Evolutionary conservation across 2,329 filamentous ascomycete species (phyloP).

Genomic region (Penicillium crustosum): DNA sequence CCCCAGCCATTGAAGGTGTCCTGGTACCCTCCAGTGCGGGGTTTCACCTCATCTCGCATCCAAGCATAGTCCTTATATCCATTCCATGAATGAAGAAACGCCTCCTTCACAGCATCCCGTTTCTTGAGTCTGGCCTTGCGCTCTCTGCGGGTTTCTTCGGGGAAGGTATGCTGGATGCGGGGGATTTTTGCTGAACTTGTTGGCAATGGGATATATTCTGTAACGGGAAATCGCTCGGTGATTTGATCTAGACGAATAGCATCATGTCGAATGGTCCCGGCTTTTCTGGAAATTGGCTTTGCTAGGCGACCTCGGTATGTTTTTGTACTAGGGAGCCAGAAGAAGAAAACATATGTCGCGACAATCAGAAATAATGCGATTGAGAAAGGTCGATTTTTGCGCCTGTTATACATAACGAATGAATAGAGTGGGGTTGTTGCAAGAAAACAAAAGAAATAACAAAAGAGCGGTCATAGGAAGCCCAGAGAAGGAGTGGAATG

Average conservation of each 20-base stretch:
- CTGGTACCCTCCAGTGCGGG: slow-evolving; percentile 65
- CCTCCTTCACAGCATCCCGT: slow-evolving; percentile 66
- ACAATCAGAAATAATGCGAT: slow-evolving; percentile 18
- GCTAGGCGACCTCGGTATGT: neutral
- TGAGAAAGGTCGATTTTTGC: slow-evolving; percentile 20
- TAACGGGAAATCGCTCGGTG: slow-evolving; percentile 73
- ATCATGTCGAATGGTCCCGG: slow-evolving; percentile 5
- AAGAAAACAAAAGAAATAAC: neutral
- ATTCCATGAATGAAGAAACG: slow-evolving; percentile 75
- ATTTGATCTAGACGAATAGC: slow-evolving; percentile 67
- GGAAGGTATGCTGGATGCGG: slow-evolving; percentile 72
- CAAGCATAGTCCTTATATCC: slow-evolving; percentile 81
- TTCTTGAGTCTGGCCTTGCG: slow-evolving; percentile 64
- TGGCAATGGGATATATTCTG: slow-evolving; percentile 69
- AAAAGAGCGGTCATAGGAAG: neutral
- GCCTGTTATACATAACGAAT: slow-evolving; percentile 26
- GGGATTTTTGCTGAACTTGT: slow-evolving; percentile 70
- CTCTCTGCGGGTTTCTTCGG: slow-evolving; percentile 58
- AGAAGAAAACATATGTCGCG: slow-evolving; percentile 22
- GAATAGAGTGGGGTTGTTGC: neutral
- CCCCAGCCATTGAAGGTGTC: slow-evolving; percentile 92
- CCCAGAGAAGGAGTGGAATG: neutral
- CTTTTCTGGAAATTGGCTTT: slow-evolving; percentile 12
- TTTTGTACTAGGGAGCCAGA: slow-evolving; percentile 15
- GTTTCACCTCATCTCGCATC: slow-evolving; percentile 81